A percentile compares a stretch with the other conserved stretches of the same genome.
Evolutionary conservation across 2,329 filamentous ascomycete genomes (phyloP).

Genomic region (Ophioceras dolichostomum): DNA sequence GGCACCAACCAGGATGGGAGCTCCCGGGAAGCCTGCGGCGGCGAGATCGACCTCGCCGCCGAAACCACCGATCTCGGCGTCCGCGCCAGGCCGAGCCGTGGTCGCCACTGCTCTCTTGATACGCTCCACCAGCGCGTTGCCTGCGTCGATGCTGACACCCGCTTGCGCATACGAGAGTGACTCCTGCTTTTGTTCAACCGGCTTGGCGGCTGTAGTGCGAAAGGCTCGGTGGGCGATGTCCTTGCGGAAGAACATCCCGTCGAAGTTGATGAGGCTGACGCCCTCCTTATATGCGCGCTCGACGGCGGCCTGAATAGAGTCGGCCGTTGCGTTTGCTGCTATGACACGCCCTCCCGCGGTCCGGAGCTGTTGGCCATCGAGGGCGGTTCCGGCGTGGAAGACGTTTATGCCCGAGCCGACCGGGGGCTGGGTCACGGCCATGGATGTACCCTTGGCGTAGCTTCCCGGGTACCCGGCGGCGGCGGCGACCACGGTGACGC

Average conservation of each 20-base stretch:
- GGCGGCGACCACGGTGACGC: slow-evolving; percentile 87
- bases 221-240: slow-evolving; percentile 80
- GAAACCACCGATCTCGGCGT: slow-evolving; percentile 91
- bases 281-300: slow-evolving; percentile 70
- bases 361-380: slow-evolving; percentile 50
- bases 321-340: slow-evolving; percentile 67
- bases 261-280: slow-evolving; percentile 67
- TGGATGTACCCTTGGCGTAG: slow-evolving; percentile 67
- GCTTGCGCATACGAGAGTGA: slow-evolving; percentile 83
- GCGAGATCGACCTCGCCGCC: slow-evolving; percentile 76
- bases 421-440: slow-evolving; percentile 32
- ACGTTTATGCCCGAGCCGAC: slow-evolving; percentile 49
- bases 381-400: slow-evolving; percentile 84
- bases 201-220: slow-evolving; percentile 20
- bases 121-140: slow-evolving; percentile 80
- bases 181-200: slow-evolving; percentile 21
- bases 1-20: slow-evolving; percentile 78
- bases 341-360: slow-evolving; percentile 87
- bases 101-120: slow-evolving; percentile 86
- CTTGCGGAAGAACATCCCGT: slow-evolving; percentile 82
- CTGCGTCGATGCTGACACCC: slow-evolving; percentile 87
- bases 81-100: slow-evolving; percentile 74
- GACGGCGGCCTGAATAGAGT: slow-evolving; percentile 69
- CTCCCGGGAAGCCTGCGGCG: slow-evolving; percentile 58
- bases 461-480: slow-evolving; percentile 81